Evolutionary conservation across 176 grass and related monocot genomes (phyloP).

Genomic region (Bromus sterilis): DNA sequence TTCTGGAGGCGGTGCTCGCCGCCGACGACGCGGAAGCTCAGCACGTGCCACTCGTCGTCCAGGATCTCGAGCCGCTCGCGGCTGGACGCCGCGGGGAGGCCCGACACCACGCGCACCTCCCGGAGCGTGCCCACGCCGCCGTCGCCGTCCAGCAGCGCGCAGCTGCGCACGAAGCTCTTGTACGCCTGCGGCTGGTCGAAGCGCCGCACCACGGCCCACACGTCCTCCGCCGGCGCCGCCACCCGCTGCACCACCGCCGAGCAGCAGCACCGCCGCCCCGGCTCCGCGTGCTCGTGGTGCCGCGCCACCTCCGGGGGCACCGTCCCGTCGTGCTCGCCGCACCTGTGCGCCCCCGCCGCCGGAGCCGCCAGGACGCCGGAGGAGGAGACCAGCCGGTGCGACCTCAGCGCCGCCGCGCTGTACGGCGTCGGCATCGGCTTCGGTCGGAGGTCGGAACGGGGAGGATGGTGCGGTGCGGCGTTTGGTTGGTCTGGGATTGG

Average conservation of each 20-base stretch:
- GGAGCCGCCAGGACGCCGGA: neutral
- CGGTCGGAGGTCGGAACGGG: neutral
- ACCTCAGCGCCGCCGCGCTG: slow-evolving; percentile 22
- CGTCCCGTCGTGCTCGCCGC: slow-evolving; percentile 23
- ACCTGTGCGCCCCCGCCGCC: neutral
- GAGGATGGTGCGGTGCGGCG: neutral
- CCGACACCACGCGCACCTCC: slow-evolving; percentile 55
- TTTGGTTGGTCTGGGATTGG: neutral
- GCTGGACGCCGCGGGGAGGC: slow-evolving; percentile 55
- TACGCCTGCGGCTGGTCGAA: slow-evolving; percentile 64
- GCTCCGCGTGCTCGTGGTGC: slow-evolving; percentile 40
- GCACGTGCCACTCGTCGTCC: slow-evolving; percentile 56
- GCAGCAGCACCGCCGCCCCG: slow-evolving; percentile 49
- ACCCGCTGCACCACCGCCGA: slow-evolving; percentile 47
- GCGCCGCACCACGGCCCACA: slow-evolving; percentile 61
- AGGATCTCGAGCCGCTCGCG: slow-evolving; percentile 62
- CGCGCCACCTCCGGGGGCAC: slow-evolving; percentile 47
- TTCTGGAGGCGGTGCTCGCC: slow-evolving; percentile 53
- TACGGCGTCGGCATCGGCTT: slow-evolving; percentile 41
- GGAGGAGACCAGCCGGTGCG: neutral
- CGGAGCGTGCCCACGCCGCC: slow-evolving; percentile 56
- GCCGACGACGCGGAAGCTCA: slow-evolving; percentile 55
- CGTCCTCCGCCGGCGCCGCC: slow-evolving; percentile 30
- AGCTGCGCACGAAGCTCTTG: slow-evolving; percentile 61
- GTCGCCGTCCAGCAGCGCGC: slow-evolving; percentile 40